Percentiles rank a stretch among this genome's conserved stretches.
These are phyloP conservation scores for Cicer cuneatum DNA, from an alignment of 306 rosid species.

Conservation along the genomic window DNA sequence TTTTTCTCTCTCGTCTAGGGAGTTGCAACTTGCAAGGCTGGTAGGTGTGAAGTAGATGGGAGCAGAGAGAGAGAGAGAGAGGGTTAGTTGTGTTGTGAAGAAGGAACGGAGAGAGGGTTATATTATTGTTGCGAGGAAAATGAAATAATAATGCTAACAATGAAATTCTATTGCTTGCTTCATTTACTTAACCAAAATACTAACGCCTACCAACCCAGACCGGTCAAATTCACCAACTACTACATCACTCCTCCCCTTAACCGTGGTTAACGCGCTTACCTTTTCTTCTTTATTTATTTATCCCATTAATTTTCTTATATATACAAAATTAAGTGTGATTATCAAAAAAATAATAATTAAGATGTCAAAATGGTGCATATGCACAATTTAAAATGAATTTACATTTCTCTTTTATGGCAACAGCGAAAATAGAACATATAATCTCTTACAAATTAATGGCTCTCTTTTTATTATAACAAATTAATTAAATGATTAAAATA, in stretches of 20 bases:
- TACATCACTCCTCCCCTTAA: conserved; percentile 25
- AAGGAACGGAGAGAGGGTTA: conserved; percentile 36
- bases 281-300: background rate
- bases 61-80: conserved; percentile 37
- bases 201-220: conserved; percentile 76
- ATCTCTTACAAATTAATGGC: too few species aligned
- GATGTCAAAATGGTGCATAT: too few species aligned
- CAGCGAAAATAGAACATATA: too few species aligned
- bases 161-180: background rate
- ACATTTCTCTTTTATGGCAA: too few species aligned
- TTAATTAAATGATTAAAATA: too few species aligned
- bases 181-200: conserved; percentile 14
- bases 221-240: conserved; percentile 69
- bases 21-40: background rate
- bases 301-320: background rate
- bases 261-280: conserved; percentile 41
- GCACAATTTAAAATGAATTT: too few species aligned
- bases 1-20: conserved; percentile 7
- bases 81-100: too few species aligned
- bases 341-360: too few species aligned
- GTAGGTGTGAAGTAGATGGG: conserved; percentile 51
- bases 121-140: conserved; percentile 47
- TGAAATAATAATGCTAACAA: background rate
- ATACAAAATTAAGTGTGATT: too few species aligned
- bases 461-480: too few species aligned